phyloP scores from a whole-genome alignment of 192 early-diverging fungal genomes.

The Chytriomyces sp. region DNA sequence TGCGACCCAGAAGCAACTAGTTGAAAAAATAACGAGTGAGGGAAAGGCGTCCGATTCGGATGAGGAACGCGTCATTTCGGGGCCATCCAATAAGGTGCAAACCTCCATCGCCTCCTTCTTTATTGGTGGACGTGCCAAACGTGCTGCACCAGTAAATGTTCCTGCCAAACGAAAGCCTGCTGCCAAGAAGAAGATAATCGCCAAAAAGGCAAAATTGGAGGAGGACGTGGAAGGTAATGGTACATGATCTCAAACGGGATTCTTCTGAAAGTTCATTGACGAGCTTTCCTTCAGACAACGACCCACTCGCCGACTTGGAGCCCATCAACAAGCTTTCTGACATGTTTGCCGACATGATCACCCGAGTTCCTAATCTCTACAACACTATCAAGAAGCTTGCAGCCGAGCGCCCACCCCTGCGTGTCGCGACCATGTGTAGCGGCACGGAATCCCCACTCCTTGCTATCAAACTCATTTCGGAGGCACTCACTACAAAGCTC shows the following conservation, averaged over 20 bases:
- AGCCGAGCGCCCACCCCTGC: conserved; percentile 33
- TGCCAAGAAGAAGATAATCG: not conserved
- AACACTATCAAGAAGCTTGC: conserved; percentile 29
- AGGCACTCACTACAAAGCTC: conserved; percentile 28
- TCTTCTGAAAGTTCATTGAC: not conserved
- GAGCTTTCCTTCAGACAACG: not conserved
- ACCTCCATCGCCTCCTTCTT: conserved; percentile 10
- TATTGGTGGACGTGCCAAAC: conserved; percentile 9
- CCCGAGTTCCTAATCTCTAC: conserved; percentile 17
- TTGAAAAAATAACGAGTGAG: too few species aligned
- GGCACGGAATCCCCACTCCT: conserved; percentile 52
- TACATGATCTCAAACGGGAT: not conserved
- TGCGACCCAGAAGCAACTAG: not conserved
- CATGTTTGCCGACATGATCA: conserved; percentile 47
- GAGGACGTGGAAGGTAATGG: conserved; percentile 23
- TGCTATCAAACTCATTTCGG: conserved; percentile 38
- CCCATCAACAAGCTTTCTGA: conserved; percentile 43
- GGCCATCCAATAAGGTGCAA: conserved; percentile 1
- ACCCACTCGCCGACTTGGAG: conserved; percentile 21
- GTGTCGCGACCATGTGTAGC: conserved; percentile 54
- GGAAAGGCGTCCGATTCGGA: not conserved
- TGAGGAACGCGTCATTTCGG: not conserved
- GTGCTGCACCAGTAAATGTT: not conserved
- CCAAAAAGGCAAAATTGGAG: conserved; percentile 17
- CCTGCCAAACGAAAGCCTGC: not conserved